Evolutionary conservation across 1,139 yeast genomes (phyloP), one percentile per base, ranked within the genome.

Genomic region (Meyerozyma guilliermondii): DNA sequence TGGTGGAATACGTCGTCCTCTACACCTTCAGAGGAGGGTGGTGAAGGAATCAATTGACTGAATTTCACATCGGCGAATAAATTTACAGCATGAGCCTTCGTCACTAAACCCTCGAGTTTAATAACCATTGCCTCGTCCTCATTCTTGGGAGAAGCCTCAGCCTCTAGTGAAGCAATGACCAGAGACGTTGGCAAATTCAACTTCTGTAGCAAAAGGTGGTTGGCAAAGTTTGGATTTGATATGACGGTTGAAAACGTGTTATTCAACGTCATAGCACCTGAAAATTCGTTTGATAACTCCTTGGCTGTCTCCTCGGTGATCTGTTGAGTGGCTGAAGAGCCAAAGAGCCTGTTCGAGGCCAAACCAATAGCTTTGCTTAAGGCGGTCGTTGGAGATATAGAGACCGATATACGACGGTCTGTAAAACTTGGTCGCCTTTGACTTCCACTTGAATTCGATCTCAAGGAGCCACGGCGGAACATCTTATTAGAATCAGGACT

Each of bases 51-150:
- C 50, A 89, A 68, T 62, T 91, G 97, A 41, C 84, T 75, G 55
- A 83, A 88, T 62, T 92, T 92, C 22, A 89, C 91, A 51, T 89
- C 96, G 0, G 98, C 98, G 67, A 85, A 89, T 34, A 89, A 69
- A 51, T 83, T 83, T 18, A 92, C 82, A 0, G 95, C 95, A 59
- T 88, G 94, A 0, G 96, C 88, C 65, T 88, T 88, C 1, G 96
- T 88, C 4, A 96, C 88, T 41, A 88, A 65, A 2, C 81, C 74
- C 59, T 91, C 97, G 46, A 92, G 68, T 43, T 73, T 75, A 39
- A 33, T 20, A 16, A 33, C 36, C 36, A 33, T 18, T 7, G 24
- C 24, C 24, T 33, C 36, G 24, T 33, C 24, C 20, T 33, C 36
- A 20, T 33, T 33, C 36, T 33, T 33, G 23, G 36, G 36, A 7